Conservation (phyloP, 139 green algal species). For the Bryopsis sp. region DNA sequence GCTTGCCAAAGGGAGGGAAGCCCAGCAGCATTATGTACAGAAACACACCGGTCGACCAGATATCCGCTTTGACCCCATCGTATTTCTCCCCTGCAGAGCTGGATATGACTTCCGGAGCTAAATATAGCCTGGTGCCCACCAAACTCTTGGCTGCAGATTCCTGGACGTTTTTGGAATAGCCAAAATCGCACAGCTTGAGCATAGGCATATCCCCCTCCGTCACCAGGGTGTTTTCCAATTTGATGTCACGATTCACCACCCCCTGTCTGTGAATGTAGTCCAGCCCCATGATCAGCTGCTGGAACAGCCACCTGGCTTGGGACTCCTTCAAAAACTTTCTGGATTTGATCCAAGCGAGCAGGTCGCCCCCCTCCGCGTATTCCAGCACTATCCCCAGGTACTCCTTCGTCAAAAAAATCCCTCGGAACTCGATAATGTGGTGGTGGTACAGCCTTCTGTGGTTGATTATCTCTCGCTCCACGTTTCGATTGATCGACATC, state of each 20-base stretch:
- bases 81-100: not conserved
- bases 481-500: not conserved
- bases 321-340: not conserved
- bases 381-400: constrained; percentile 6
- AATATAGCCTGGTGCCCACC: not conserved
- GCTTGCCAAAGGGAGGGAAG: constrained; percentile 91
- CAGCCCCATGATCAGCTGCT: constrained; percentile 18
- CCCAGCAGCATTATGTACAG: constrained; percentile 95
- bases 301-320: constrained; percentile 13
- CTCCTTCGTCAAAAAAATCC: not conserved
- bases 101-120: not conserved
- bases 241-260: constrained; percentile 17
- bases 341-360: not conserved
- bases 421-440: not conserved
- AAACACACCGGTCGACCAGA: constrained; percentile 97
- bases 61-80: constrained; percentile 61
- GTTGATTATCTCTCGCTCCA: not conserved
- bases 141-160: not conserved
- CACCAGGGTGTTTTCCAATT: constrained; percentile 20
- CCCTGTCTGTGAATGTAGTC: constrained; percentile 16
- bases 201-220: not conserved
- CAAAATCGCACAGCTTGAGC: constrained; percentile 17
- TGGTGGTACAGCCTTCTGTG: not conserved
- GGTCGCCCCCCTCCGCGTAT: not conserved
- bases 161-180: constrained; percentile 6